Evolutionary conservation across 805 yeast species (phyloP).

Genomic region (Metschnikowia matae): DNA sequence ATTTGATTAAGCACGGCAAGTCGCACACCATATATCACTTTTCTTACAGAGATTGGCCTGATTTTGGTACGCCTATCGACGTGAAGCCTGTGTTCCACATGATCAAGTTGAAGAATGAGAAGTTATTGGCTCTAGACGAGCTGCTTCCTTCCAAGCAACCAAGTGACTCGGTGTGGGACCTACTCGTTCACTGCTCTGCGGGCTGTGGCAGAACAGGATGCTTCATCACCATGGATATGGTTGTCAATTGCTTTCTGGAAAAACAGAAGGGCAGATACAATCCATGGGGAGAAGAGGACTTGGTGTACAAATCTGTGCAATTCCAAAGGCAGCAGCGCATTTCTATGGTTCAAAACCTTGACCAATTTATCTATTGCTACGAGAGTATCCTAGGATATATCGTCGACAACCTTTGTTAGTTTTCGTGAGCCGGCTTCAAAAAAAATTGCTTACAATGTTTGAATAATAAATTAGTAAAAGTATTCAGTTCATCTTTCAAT

Average conservation of each 20-base stretch:
- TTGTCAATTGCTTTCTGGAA: constrained; percentile 23
- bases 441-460: background rate
- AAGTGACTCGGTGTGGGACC: constrained; percentile 13
- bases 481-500: background rate
- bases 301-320: constrained; percentile 60
- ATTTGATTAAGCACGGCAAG: constrained; percentile 10
- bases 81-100: constrained; percentile 29
- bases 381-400: constrained; percentile 36
- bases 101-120: constrained; percentile 30
- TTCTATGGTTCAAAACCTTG: constrained; percentile 79
- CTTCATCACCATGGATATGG: constrained; percentile 44
- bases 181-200: constrained; percentile 53
- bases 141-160: constrained; percentile 1
- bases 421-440: background rate
- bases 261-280: constrained; percentile 20
- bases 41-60: constrained; percentile 45
- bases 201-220: constrained; percentile 60
- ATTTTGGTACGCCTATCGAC: constrained; percentile 40
- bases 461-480: background rate
- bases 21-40: constrained; percentile 31
- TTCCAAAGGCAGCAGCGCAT: constrained; percentile 69
- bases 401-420: constrained; percentile 10
- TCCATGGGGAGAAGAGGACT: constrained; percentile 42
- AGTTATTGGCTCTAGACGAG: constrained; percentile 14
- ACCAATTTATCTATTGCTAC: constrained; percentile 71